phyloP scores from a whole-genome alignment of 768 basidiomycete species.

The Rubroboletus pulcherrimus region DNA sequence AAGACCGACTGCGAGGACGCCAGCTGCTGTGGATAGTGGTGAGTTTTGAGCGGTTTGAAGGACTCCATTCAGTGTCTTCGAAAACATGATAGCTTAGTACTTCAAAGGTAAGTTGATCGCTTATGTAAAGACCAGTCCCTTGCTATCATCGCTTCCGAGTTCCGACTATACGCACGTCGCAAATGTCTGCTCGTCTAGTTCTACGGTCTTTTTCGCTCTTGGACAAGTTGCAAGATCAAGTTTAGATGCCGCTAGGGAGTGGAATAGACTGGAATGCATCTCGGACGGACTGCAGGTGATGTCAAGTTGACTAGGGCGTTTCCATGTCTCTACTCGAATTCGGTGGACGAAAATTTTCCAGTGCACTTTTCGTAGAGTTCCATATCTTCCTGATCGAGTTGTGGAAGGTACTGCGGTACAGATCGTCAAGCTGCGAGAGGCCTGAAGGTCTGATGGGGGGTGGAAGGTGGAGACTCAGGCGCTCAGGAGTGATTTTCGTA shows the following conservation, averaged over 20 bases:
- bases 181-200: background rate
- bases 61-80: slow-evolving; percentile 3
- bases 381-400: too few relatives aligned
- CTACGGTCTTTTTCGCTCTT: background rate
- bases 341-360: background rate
- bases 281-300: background rate
- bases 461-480: background rate
- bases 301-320: background rate
- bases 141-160: too few relatives aligned
- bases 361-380: too few relatives aligned
- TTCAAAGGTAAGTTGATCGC: background rate
- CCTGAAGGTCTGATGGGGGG: background rate
- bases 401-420: too few relatives aligned
- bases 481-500: slow-evolving; percentile 16
- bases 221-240: background rate
- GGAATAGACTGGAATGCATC: background rate
- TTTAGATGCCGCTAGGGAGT: background rate
- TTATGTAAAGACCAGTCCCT: slow-evolving; percentile 11
- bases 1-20: slow-evolving; percentile 15
- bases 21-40: slow-evolving; percentile 5
- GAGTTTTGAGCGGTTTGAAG: slow-evolving; percentile 2
- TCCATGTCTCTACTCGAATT: background rate
- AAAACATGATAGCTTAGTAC: background rate
- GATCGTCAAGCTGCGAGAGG: background rate
- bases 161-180: too few relatives aligned